Evolutionary conservation across 495 filamentous ascomycete species (phyloP).

Genomic region (Lasiosphaeria miniovina): DNA sequence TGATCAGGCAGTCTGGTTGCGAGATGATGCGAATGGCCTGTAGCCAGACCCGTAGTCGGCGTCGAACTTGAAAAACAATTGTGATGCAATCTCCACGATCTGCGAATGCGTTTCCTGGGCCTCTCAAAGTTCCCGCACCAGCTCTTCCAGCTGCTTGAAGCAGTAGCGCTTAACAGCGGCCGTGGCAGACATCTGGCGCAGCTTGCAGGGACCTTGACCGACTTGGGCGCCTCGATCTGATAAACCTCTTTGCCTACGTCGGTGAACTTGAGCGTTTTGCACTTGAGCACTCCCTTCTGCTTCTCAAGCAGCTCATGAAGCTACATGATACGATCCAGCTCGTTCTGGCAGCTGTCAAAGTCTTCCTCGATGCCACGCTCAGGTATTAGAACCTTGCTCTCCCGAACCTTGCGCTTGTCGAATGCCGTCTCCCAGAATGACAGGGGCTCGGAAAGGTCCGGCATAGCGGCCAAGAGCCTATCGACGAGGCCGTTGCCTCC

Average conservation of each 20-base stretch:
- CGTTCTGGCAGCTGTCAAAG: slow-evolving; percentile 83
- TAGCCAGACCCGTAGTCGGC: slow-evolving; percentile 84
- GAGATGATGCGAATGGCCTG: slow-evolving; percentile 81
- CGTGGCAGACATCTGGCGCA: slow-evolving; percentile 97
- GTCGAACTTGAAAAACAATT: slow-evolving; percentile 87
- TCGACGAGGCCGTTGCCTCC: slow-evolving; percentile 78
- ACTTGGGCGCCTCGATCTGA: slow-evolving; percentile 86
- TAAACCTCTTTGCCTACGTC: slow-evolving; percentile 97
- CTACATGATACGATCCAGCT: slow-evolving; percentile 65
- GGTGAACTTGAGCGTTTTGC: slow-evolving; percentile 70
- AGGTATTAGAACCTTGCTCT: slow-evolving; percentile 71
- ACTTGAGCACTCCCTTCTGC: slow-evolving; percentile 62
- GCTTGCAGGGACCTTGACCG: slow-evolving; percentile 77
- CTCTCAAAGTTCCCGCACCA: slow-evolving; percentile 85
- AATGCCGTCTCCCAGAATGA: slow-evolving; percentile 91
- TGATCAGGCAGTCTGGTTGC: slow-evolving; percentile 92
- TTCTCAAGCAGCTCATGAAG: slow-evolving; percentile 70
- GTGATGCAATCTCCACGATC: slow-evolving; percentile 77
- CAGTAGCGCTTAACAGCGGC: slow-evolving; percentile 92
- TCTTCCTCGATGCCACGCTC: slow-evolving; percentile 87
- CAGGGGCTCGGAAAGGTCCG: slow-evolving; percentile 69
- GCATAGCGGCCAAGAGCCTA: slow-evolving; percentile 78
- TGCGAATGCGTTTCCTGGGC: slow-evolving; percentile 92
- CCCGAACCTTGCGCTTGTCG: slow-evolving; percentile 74
- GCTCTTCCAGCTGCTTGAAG: slow-evolving; percentile 72